Evolutionary conservation across 1,284 basidiomycete genomes (phyloP).

Genomic region (Grifola frondosa): DNA sequence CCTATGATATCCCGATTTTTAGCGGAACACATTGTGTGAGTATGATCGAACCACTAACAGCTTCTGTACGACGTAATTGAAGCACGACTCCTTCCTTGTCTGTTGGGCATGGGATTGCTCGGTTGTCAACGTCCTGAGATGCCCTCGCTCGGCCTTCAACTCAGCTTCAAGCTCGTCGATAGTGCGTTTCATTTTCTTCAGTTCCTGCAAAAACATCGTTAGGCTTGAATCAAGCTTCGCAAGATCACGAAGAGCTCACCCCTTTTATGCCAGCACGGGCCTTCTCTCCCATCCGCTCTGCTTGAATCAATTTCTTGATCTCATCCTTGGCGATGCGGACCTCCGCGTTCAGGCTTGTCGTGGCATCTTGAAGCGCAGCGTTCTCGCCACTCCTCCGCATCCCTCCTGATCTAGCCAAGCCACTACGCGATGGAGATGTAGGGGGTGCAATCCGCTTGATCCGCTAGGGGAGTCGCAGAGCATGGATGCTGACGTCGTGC

Average conservation of each 20-base stretch:
- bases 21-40: background rate
- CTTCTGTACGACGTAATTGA: constrained; percentile 68
- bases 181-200: constrained; percentile 60
- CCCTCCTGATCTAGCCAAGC: constrained; percentile 53
- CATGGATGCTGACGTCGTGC: constrained; percentile 51
- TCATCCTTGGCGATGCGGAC: constrained; percentile 59
- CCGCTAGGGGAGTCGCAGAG: constrained; percentile 54
- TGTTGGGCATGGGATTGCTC: constrained; percentile 62
- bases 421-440: constrained; percentile 29
- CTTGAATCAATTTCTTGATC: constrained; percentile 49
- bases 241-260: too few relatives aligned
- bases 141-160: constrained; percentile 63
- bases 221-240: background rate
- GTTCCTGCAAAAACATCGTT: constrained; percentile 48
- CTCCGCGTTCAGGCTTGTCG: constrained; percentile 61
- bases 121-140: constrained; percentile 56
- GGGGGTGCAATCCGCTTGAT: constrained; percentile 26
- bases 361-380: constrained; percentile 64
- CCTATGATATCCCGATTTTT: constrained; percentile 42
- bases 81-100: constrained; percentile 61
- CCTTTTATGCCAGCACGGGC: constrained; percentile 51
- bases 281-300: constrained; percentile 46
- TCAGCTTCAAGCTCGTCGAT: constrained; percentile 69
- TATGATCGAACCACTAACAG: constrained; percentile 39
- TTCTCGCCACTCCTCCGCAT: constrained; percentile 69